phyloP scores from a whole-genome alignment of 1,284 basidiomycete genomes.

The Ganoderma boninense region DNA sequence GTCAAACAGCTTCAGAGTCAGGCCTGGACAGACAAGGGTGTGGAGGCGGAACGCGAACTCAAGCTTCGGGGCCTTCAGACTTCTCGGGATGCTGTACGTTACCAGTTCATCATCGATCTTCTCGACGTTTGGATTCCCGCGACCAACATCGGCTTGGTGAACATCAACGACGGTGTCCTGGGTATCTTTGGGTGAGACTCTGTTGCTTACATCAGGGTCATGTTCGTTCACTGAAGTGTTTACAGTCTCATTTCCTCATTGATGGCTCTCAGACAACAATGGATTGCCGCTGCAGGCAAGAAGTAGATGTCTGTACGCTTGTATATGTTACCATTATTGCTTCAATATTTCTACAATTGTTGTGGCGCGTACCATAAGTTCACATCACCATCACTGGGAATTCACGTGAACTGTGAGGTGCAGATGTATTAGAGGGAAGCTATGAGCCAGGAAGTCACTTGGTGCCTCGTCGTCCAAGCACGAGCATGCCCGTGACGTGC shows the following conservation, averaged over 20 bases:
- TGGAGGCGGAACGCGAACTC: constrained; percentile 72
- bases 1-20: constrained; percentile 57
- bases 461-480: background rate
- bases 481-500: background rate
- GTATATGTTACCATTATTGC: constrained; percentile 20
- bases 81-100: constrained; percentile 68
- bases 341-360: background rate
- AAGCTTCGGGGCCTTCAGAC: constrained; percentile 63
- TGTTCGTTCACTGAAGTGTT: background rate
- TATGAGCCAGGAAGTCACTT: background rate
- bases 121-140: constrained; percentile 93
- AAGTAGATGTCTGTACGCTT: constrained; percentile 35
- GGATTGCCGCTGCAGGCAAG: constrained; percentile 58
- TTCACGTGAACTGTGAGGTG: background rate
- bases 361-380: background rate
- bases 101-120: constrained; percentile 84
- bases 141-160: constrained; percentile 80
- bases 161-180: constrained; percentile 87
- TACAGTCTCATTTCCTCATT: constrained; percentile 67
- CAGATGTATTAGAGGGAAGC: background rate
- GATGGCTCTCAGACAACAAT: constrained; percentile 62
- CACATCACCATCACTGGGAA: too few relatives aligned
- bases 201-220: background rate
- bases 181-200: constrained; percentile 82
- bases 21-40: constrained; percentile 65